Conservation (phyloP, 176 grass and related monocot species). For the Lolium multiflorum region DNA sequence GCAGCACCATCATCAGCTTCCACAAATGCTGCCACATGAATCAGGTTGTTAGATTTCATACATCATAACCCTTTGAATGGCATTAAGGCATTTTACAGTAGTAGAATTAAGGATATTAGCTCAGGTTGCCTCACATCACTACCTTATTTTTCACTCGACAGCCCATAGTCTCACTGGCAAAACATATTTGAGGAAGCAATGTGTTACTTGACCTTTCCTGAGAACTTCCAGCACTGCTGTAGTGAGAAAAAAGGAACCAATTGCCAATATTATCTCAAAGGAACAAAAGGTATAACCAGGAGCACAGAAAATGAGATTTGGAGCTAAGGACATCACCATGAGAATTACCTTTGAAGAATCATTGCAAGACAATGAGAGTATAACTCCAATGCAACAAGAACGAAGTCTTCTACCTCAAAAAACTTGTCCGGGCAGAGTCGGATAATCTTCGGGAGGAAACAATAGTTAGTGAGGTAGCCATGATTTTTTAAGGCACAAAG, state of each 20-base stretch:
- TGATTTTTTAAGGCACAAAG: background rate
- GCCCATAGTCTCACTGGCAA: constrained; percentile 61
- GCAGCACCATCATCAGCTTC: constrained; percentile 77
- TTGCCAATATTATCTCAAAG: background rate
- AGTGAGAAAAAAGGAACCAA: constrained; percentile 23
- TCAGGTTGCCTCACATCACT: constrained; percentile 17
- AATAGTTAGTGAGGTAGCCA: constrained; percentile 28
- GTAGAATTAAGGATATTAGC: constrained; percentile 29
- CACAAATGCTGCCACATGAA: constrained; percentile 66
- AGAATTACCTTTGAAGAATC: constrained; percentile 73
- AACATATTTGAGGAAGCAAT: constrained; percentile 79
- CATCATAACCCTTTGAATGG: constrained; percentile 31
- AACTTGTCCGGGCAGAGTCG: constrained; percentile 77
- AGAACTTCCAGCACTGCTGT: constrained; percentile 50
- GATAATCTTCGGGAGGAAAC: constrained; percentile 66
- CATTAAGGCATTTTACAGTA: constrained; percentile 17
- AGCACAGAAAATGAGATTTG: constrained; percentile 19
- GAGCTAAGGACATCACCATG: background rate
- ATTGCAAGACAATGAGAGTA: constrained; percentile 60
- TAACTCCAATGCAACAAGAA: constrained; percentile 67
- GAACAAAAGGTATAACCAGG: constrained; percentile 37
- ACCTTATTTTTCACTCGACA: constrained; percentile 78
- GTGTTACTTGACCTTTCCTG: constrained; percentile 49
- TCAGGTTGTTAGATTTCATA: constrained; percentile 36
- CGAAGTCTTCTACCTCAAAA: constrained; percentile 77